Evolutionary conservation across 768 basidiomycete species (phyloP).

Genomic region (Tubosaeta sp.): DNA sequence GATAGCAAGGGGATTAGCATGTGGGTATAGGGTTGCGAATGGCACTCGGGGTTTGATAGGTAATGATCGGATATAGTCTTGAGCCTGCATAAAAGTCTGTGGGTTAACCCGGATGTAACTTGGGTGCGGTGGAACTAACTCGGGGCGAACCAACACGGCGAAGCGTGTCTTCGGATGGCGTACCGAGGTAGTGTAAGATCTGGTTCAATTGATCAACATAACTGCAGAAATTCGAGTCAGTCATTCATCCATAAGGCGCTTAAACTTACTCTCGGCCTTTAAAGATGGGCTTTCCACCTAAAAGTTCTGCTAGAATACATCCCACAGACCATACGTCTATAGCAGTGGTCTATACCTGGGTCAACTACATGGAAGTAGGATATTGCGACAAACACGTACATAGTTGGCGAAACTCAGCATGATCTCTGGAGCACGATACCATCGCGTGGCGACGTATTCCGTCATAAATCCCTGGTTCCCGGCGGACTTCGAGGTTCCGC

Average conservation of each 20-base stretch:
- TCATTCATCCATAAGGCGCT: neutral
- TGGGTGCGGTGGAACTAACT: conserved; percentile 40
- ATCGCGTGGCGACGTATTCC: conserved; percentile 97
- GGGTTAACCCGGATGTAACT: neutral
- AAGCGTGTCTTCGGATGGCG: conserved; percentile 93
- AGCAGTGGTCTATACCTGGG: conserved; percentile 59
- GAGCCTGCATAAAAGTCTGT: conserved; percentile 55
- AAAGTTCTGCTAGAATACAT: conserved; percentile 89
- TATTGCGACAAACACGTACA: conserved; percentile 41
- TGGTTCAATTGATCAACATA: conserved; percentile 99
- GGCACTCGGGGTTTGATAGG: conserved; percentile 95
- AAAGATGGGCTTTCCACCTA: conserved; percentile 93
- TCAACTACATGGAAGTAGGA: conserved; percentile 11
- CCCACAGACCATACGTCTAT: conserved; percentile 98
- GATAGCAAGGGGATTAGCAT: conserved; percentile 90
- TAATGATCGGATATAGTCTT: conserved; percentile 96
- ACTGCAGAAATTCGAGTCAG: conserved; percentile 35
- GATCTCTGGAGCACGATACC: conserved; percentile 99
- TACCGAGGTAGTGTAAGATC: conserved; percentile 97
- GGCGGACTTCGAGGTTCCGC: conserved; percentile 65
- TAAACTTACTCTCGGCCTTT: conserved; percentile 89
- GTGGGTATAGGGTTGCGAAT: conserved; percentile 88
- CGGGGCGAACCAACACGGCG: conserved; percentile 94
- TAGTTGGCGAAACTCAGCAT: conserved; percentile 97
- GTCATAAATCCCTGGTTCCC: conserved; percentile 97